Evolutionary conservation across 805 yeast genomes (phyloP).

Genomic region (Metschnikowia lunata): DNA sequence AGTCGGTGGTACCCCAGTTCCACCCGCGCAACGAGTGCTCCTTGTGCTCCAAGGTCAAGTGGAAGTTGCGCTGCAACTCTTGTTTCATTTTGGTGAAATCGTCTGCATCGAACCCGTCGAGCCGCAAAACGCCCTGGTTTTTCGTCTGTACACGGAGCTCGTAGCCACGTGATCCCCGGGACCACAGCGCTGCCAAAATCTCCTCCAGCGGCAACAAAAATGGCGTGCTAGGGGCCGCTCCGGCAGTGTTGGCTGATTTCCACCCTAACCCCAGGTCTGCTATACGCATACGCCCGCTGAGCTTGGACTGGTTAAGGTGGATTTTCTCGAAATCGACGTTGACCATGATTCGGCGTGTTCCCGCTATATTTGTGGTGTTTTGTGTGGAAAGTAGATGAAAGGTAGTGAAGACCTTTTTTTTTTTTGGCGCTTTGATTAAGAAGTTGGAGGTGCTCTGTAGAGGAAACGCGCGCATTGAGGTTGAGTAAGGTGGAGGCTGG

Average conservation of each 20-base stretch:
- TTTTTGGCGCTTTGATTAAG: neutral
- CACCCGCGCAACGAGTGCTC: constrained; percentile 97
- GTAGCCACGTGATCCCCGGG: constrained; percentile 88
- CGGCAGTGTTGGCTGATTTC: constrained; percentile 60
- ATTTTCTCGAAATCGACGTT: constrained; percentile 85
- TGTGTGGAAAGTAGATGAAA: neutral
- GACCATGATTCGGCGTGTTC: constrained; percentile 26
- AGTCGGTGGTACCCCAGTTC: constrained; percentile 97
- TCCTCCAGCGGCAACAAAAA: constrained; percentile 86
- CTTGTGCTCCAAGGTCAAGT: constrained; percentile 66
- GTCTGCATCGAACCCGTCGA: constrained; percentile 89
- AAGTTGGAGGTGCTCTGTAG: neutral
- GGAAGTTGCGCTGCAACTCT: constrained; percentile 75
- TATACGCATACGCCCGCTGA: constrained; percentile 85
- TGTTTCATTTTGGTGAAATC: constrained; percentile 78
- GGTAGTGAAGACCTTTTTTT: neutral
- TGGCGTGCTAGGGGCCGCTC: constrained; percentile 51
- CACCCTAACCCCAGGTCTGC: constrained; percentile 98
- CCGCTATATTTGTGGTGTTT: neutral
- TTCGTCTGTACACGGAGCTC: constrained; percentile 88
- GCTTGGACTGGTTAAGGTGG: constrained; percentile 79
- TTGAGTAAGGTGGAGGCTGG: neutral
- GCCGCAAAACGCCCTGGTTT: constrained; percentile 74
- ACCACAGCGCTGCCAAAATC: constrained; percentile 78
- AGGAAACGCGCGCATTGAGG: neutral